These are phyloP conservation scores for Phytophthora aleatoria DNA, from an alignment of 352 stramenopile species.

Conservation along the genomic window DNA sequence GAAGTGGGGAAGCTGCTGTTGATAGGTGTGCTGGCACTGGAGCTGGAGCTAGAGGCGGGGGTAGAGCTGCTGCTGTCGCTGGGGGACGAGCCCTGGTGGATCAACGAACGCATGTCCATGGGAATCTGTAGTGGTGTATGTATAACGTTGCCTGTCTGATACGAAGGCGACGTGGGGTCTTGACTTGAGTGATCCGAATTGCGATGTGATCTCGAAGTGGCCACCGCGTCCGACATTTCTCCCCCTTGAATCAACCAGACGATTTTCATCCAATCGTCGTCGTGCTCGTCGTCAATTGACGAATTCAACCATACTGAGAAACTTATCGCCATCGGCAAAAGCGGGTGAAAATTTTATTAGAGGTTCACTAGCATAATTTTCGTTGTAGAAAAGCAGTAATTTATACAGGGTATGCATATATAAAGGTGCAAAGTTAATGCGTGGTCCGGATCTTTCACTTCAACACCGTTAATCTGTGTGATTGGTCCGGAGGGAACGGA, in stretches of 20 bases:
- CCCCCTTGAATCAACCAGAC: constrained; percentile 25
- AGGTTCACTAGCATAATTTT: not conserved
- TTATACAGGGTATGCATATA: not conserved
- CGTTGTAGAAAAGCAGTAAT: not conserved
- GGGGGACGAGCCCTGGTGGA: constrained; percentile 48
- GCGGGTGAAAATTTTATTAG: not conserved
- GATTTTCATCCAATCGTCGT: constrained; percentile 44
- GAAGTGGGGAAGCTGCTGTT: constrained; percentile 32
- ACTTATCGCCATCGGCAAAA: not conserved
- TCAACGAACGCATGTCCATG: constrained; percentile 84
- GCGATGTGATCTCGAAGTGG: constrained; percentile 27
- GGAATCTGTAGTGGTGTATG: constrained; percentile 3
- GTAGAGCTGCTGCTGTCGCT: constrained; percentile 10
- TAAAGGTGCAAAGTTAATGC: not conserved
- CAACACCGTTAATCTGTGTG: constrained; percentile 12
- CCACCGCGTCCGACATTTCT: constrained; percentile 26
- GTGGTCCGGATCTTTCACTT: constrained; percentile 11
- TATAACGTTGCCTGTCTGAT: constrained; percentile 13
- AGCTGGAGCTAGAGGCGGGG: not conserved
- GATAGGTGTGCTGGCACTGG: constrained; percentile 4
- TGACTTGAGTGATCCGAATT: constrained; percentile 33
- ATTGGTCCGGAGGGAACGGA: constrained; percentile 32
- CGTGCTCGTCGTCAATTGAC: constrained; percentile 30
- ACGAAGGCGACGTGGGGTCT: not conserved
- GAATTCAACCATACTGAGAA: constrained; percentile 5